phyloP scores from a whole-genome alignment of 371 early-diverging fungal species.

The Rhizopus microsporus region DNA sequence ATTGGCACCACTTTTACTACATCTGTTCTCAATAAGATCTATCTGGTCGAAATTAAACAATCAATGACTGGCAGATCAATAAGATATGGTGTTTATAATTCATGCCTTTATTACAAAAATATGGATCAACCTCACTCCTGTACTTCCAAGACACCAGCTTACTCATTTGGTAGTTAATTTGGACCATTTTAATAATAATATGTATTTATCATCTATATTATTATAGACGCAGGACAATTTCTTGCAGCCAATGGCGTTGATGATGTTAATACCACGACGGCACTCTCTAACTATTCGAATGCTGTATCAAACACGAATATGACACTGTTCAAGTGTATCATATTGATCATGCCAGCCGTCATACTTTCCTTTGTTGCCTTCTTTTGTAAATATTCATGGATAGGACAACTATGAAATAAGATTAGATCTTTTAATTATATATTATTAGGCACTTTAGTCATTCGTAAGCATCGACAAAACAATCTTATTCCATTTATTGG shows the following conservation, averaged over 20 bases:
- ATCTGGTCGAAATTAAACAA: constrained; percentile 24
- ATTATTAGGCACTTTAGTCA: constrained; percentile 15
- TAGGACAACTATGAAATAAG: not conserved
- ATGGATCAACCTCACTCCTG: constrained; percentile 18
- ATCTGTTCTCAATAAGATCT: constrained; percentile 30
- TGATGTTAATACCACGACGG: constrained; percentile 1
- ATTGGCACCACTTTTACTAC: constrained; percentile 35
- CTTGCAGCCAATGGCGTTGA: constrained; percentile 19
- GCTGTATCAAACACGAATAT: constrained; percentile 5
- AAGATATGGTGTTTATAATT: constrained; percentile 40
- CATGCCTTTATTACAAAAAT: constrained; percentile 29
- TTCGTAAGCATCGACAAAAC: constrained; percentile 24
- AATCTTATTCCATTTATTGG: constrained; percentile 32
- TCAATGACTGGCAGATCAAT: constrained; percentile 28
- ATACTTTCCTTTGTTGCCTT: constrained; percentile 30
- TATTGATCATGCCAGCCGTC: constrained; percentile 33
- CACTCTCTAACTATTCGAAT: not conserved
- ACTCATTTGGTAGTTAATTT: constrained; percentile 25
- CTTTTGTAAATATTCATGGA: constrained; percentile 17
- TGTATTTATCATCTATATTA: not conserved
- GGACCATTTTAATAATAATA: not conserved
- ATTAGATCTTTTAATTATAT: not conserved
- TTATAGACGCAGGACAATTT: constrained; percentile 16
- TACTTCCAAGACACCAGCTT: constrained; percentile 18
- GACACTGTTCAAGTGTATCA: constrained; percentile 20